Conservation (phyloP, 768 basidiomycete species). For the Asterophora lycoperdoides region DNA sequence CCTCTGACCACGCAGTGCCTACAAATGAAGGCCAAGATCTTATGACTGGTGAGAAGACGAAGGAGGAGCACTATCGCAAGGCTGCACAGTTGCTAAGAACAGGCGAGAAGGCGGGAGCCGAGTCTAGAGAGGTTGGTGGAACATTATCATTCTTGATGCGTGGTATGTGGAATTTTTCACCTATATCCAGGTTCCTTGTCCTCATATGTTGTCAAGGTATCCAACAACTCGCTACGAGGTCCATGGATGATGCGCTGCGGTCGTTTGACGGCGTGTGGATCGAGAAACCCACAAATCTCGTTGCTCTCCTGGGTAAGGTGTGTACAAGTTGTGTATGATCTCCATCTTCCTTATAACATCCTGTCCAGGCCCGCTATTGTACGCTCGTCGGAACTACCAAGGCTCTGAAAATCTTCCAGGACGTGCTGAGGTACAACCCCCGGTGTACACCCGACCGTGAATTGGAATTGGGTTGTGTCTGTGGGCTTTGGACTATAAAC, state of each 20-base stretch:
- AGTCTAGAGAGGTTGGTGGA: slow-evolving; percentile 56
- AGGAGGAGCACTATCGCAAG: slow-evolving; percentile 65
- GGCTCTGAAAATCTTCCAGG: slow-evolving; percentile 83
- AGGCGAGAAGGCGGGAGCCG: slow-evolving; percentile 49
- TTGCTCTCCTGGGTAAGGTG: slow-evolving; percentile 86
- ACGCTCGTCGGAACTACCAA: slow-evolving; percentile 74
- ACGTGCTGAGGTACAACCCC: slow-evolving; percentile 74
- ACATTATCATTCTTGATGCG: slow-evolving; percentile 61
- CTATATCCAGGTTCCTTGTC: background rate
- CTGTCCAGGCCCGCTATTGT: slow-evolving; percentile 71
- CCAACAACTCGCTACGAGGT: slow-evolving; percentile 72
- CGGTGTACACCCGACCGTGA: slow-evolving; percentile 84
- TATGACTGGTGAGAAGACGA: slow-evolving; percentile 53
- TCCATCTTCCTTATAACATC: background rate
- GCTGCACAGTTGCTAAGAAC: slow-evolving; percentile 67
- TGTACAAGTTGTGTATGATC: slow-evolving; percentile 3
- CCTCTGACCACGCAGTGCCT: background rate
- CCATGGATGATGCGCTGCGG: slow-evolving; percentile 77
- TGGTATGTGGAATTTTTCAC: slow-evolving; percentile 37
- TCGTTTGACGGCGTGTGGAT: slow-evolving; percentile 78
- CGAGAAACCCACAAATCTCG: slow-evolving; percentile 78
- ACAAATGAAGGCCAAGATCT: slow-evolving; percentile 55
- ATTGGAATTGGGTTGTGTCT: slow-evolving; percentile 94
- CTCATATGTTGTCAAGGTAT: slow-evolving; percentile 48
- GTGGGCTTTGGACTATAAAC: slow-evolving; percentile 83